Base-by-base conservation (phyloP, 805 yeast genomes). In the Lachancea thermotolerans region DNA sequence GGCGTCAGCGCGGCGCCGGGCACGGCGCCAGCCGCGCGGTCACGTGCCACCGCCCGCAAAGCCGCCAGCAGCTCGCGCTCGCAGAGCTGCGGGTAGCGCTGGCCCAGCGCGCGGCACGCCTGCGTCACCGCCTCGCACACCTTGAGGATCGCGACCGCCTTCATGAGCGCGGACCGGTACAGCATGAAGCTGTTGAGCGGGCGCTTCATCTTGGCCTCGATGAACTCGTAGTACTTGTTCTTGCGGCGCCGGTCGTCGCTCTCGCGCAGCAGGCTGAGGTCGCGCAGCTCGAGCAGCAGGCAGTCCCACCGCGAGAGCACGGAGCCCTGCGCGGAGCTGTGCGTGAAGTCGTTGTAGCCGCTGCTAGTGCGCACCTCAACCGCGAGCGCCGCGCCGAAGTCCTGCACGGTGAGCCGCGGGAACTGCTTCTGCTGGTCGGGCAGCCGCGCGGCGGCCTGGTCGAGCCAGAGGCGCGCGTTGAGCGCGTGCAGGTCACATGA, bases 121-220 rank as follows among this genome's bases (percentile, higher is more conserved):
- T 37, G 48, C 44, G 35, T 46, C 30, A 46, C 49, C 12, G 37
- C 27, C 17, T 28, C 34, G 43, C 44, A 36, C 11, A 46, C 43
- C 29, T 42, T 46, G 11, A 46, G 43, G 17, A 46, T 33, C 16
- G 46, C 39, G 7, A 46, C 37, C n/a, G 43, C 42, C 37, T 46
- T 46, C 42, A 46, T 46, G 8, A 46, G 30, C 12, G 43, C 37
- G 28, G 49, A 42, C 10, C 49, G 40, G 37, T 46, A 46, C 10
- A 46, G 40, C 49, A 46, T 46, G 30, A 46, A 46, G 32, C 49
- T 46, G 44, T 46, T 46, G 28, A 46, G 35, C 28, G 49, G 49
- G 4, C 49, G 40, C 37, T 46, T 46, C 49, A 46, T 46, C 35
- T 46, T 46, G 17, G 39, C 41, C 38, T 46, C 49, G 35, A 46